Evolutionary conservation across 192 early-diverging fungal species (phyloP).

Genomic region (Geranomyces michiganensis): DNA sequence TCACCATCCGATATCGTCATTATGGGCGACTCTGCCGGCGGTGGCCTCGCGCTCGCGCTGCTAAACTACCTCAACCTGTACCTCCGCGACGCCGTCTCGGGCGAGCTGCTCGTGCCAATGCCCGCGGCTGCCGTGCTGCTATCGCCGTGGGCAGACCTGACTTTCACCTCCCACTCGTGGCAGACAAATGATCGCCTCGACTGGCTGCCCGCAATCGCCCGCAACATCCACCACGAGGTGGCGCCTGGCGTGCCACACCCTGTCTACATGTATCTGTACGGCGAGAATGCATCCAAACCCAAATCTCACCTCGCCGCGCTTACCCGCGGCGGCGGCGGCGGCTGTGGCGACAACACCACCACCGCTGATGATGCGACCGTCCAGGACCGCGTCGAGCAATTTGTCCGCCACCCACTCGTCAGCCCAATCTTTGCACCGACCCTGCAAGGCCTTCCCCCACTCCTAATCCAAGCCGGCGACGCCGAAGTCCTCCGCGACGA

Average conservation of each 20-base stretch:
- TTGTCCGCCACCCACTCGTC: conserved; percentile 49
- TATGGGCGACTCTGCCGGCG: conserved; percentile 47
- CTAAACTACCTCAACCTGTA: conserved; percentile 52
- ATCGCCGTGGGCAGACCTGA: conserved; percentile 48
- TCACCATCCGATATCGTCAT: conserved; percentile 43
- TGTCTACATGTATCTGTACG: conserved; percentile 47
- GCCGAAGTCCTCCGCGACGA: conserved; percentile 51
- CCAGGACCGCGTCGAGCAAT: conserved; percentile 29
- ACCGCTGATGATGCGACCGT: conserved; percentile 1
- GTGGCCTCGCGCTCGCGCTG: conserved; percentile 36
- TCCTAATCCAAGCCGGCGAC: conserved; percentile 49
- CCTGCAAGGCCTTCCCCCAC: conserved; percentile 42
- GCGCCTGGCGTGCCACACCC: conserved; percentile 37
- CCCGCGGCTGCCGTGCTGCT: conserved; percentile 30
- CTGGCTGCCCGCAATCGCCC: conserved; percentile 38
- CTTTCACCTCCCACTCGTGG: conserved; percentile 41
- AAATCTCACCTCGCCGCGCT: background rate
- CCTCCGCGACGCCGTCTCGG: conserved; percentile 19
- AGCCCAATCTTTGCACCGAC: conserved; percentile 45
- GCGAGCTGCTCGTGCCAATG: conserved; percentile 33
- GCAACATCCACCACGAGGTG: conserved; percentile 41
- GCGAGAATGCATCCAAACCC: conserved; percentile 26
- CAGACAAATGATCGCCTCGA: conserved; percentile 36
- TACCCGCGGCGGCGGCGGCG: background rate
- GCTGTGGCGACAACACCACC: background rate